These are phyloP conservation scores for Chaetomium fimeti DNA, from an alignment of 495 filamentous ascomycete species.

Conservation along the genomic window DNA sequence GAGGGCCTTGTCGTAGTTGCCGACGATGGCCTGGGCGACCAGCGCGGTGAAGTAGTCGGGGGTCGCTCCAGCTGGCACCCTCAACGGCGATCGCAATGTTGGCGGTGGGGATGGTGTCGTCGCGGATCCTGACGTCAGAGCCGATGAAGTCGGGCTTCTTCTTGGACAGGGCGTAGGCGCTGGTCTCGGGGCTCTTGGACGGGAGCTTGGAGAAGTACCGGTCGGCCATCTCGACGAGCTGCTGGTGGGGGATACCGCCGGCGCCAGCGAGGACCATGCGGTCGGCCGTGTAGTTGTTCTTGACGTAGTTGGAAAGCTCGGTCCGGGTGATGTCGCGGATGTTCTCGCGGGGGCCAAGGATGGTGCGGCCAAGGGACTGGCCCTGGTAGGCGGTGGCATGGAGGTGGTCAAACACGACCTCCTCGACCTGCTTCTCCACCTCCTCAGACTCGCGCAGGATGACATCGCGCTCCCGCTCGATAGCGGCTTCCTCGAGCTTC, in stretches of 20 bases:
- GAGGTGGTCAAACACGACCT: constrained; percentile 99
- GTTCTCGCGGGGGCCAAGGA: constrained; percentile 96
- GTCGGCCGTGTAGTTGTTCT: constrained; percentile 98
- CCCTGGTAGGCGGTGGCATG: constrained; percentile 96
- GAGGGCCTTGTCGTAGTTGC: constrained; percentile 99
- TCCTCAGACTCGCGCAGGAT: constrained; percentile 99
- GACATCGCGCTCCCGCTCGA: constrained; percentile 96
- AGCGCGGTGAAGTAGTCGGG: constrained; percentile 98
- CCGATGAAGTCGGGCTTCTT: constrained; percentile 89
- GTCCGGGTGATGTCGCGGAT: constrained; percentile 90
- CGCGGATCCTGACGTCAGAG: constrained; percentile 89
- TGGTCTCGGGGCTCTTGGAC: constrained; percentile 66
- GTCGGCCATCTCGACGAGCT: constrained; percentile 93
- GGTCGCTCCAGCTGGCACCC: constrained; percentile 98
- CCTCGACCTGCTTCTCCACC: constrained; percentile 98
- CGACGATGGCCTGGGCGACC: constrained; percentile 96
- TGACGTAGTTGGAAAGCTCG: constrained; percentile 93
- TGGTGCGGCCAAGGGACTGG: constrained; percentile 95
- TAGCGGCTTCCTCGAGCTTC: constrained; percentile 86
- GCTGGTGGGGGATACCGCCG: constrained; percentile 87
- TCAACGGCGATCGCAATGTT: constrained; percentile 99
- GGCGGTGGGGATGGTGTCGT: constrained; percentile 92
- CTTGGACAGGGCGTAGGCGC: constrained; percentile 74
- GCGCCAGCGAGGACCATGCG: constrained; percentile 98
- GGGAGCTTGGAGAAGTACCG: constrained; percentile 83